These are phyloP conservation scores for Marasmius oreades DNA, from an alignment of 1,284 basidiomycete genomes.

Conservation along the genomic window DNA sequence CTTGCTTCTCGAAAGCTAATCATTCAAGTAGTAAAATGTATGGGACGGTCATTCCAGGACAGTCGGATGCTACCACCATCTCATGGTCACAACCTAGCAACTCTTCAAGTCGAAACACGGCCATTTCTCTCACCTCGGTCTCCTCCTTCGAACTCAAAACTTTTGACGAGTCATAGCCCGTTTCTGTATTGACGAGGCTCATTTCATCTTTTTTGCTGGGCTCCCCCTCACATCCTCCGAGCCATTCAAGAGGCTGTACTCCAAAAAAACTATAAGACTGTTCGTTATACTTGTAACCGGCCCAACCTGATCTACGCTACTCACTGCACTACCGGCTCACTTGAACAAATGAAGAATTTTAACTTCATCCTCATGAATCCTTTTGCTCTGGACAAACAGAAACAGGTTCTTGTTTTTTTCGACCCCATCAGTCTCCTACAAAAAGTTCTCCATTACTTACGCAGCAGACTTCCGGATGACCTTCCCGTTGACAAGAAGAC, in stretches of 20 bases:
- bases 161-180: not conserved
- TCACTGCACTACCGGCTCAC: not conserved
- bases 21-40: not conserved
- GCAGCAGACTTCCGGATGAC: slow-evolving; percentile 9
- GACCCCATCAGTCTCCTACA: slow-evolving; percentile 8
- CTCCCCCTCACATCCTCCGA: not conserved
- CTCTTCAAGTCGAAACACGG: not conserved
- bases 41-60: not conserved
- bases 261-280: not conserved
- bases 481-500: slow-evolving; percentile 7
- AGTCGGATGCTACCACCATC: not conserved
- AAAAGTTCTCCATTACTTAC: slow-evolving; percentile 10
- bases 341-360: not conserved
- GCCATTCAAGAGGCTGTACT: not conserved
- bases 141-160: not conserved
- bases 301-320: not conserved
- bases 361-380: not conserved
- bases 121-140: not conserved
- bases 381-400: not conserved
- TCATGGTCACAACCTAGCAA: not conserved
- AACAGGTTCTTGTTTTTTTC: not conserved
- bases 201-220: not conserved
- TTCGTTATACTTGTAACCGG: not conserved
- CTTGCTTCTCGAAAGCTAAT: not conserved
- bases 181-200: not conserved